Base-by-base conservation (phyloP, 192 early-diverging fungal species). In the Coemansia furcata region DNA sequence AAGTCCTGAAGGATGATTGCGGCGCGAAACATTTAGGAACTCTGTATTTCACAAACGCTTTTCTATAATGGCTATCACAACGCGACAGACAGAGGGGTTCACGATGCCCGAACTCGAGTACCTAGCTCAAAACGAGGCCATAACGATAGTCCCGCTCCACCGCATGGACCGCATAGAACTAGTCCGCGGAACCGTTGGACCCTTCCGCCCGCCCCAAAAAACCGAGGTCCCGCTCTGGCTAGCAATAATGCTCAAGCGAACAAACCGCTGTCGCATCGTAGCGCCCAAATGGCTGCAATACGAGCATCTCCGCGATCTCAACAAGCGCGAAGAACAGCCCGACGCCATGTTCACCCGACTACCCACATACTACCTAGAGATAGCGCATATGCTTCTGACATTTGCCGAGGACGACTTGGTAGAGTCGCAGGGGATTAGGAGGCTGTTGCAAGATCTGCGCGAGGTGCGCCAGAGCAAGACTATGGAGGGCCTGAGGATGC, bases 21-120 rank as follows among this genome's bases (percentile, higher is more conserved):
- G 37, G 35, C 19, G 30, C 37, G 17, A 32, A 54, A 30, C 21
- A 54, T 26, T 26, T 26, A 54, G 14, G 15, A 54, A 4, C 29
- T 23, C 5, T 32, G 29, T 33, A 57, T 57, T 54, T 11, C 15
- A 30, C 54, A 35, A 30, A n/a, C 30, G 6, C 30, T 6, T 17
- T 32, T 19, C 26, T 57, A 17, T 17, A 57, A 83, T 83, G 80
- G 68, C 80, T 35, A 71, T 69, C 54, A 77, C 63, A 12, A 64
- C 39, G 35, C 75, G 69, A 17, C 80, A 83, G 69, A 63, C 52
- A 11, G 72, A 71, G 62, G 80, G 75, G 50, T 83, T 97, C 50
- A 89, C 92, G 0, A 92, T 93, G 44, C 86, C 86, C 26, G 93
- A 95, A 75, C 85, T 95, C 50, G 93, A 96, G 65, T 96, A 95